A percentile compares a stretch with the other conserved stretches of the same genome.
phyloP scores from a whole-genome alignment of 306 rosid species.

The Medicago ruthenica region DNA sequence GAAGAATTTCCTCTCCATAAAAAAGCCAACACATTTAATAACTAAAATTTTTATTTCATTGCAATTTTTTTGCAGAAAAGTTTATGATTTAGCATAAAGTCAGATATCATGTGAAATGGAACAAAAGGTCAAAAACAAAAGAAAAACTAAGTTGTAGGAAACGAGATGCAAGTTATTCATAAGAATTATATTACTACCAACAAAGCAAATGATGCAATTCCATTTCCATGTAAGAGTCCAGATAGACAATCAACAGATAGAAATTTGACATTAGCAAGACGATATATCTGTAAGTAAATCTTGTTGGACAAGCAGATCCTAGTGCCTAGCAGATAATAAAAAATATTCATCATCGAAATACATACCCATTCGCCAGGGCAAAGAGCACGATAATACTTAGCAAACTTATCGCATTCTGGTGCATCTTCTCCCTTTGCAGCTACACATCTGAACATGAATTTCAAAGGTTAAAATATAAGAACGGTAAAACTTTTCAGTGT shows the following conservation, averaged over 20 bases:
- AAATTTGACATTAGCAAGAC: slow-evolving; percentile 4
- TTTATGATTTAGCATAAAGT: neutral
- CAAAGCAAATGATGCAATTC: neutral
- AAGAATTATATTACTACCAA: slow-evolving; percentile 23
- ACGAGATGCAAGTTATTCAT: neutral
- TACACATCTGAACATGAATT: slow-evolving; percentile 60
- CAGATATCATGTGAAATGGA: neutral
- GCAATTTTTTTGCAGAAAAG: neutral
- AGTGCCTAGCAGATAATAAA: slow-evolving; percentile 19
- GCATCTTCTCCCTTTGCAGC: slow-evolving; percentile 95
- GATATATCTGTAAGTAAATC: slow-evolving; percentile 18
- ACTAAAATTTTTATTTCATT: neutral
- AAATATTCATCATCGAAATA: slow-evolving; percentile 27
- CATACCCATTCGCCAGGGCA: slow-evolving; percentile 99
- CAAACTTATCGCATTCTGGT: slow-evolving; percentile 86
- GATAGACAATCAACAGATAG: slow-evolving; percentile 4
- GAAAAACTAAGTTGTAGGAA: neutral
- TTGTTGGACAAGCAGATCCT: slow-evolving; percentile 3
- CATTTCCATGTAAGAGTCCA: slow-evolving; percentile 4
- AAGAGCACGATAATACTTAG: slow-evolving; percentile 86
- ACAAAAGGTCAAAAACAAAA: slow-evolving; percentile 10
- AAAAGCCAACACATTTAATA: neutral
- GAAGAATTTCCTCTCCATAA: slow-evolving; percentile 15
- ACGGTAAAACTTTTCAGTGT: neutral
- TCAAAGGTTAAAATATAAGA: slow-evolving; percentile 23